Conservation (phyloP, 2,329 filamentous ascomycete genomes). For the Aschersonia sp. region DNA sequence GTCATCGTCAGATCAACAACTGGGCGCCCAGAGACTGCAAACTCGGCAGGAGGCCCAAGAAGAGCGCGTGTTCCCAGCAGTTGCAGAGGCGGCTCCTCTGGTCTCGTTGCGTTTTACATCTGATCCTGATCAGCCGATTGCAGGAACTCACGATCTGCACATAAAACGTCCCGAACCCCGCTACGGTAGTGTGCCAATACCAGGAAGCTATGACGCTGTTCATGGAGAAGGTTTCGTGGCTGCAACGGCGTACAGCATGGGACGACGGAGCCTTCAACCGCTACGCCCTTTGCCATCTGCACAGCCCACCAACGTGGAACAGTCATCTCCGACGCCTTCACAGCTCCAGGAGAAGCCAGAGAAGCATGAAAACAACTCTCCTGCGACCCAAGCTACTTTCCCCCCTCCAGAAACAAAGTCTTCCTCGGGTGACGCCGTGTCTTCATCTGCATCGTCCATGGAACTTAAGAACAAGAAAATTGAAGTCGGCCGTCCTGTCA, state of each 20-base stretch:
- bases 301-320: too few relatives aligned
- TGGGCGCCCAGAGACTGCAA: not conserved
- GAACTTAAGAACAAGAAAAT: too few relatives aligned
- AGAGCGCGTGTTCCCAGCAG: not conserved
- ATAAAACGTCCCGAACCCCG: slow-evolving; percentile 12
- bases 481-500: too few relatives aligned
- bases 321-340: too few relatives aligned
- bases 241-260: slow-evolving; percentile 14
- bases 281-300: slow-evolving; percentile 1
- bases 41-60: not conserved
- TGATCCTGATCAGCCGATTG: not conserved
- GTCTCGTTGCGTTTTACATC: not conserved
- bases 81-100: too few relatives aligned
- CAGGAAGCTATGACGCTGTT: slow-evolving; percentile 19
- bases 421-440: too few relatives aligned
- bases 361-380: too few relatives aligned
- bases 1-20: not conserved
- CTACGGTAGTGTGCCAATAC: slow-evolving; percentile 23
- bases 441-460: too few relatives aligned
- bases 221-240: slow-evolving; percentile 20
- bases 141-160: not conserved
- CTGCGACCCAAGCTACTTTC: too few relatives aligned
- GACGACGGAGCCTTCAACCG: slow-evolving; percentile 1
- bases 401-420: too few relatives aligned
- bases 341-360: too few relatives aligned